Base-by-base conservation (phyloP, 805 yeast genomes). In the Metschnikowia arizonensis region DNA sequence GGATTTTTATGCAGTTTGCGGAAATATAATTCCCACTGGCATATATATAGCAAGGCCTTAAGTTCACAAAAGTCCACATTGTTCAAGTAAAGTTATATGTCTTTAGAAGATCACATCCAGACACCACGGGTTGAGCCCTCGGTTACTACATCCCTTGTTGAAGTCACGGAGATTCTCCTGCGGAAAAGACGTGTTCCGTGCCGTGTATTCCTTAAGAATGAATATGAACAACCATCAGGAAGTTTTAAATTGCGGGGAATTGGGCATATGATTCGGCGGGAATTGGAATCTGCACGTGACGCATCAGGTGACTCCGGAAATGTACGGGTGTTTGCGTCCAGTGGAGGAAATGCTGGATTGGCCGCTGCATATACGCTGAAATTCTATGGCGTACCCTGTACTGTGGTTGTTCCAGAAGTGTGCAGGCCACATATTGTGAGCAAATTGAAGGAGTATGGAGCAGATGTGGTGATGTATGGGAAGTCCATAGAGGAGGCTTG, bases 381-480 rank as follows among this genome's bases (percentile, higher is more conserved):
- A 40, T 62, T 44, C 57, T 67, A 58, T 53, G 61, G 46, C 46
- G 73, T 59, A 1, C 53, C 57, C n/a, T 78, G 83, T 53, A 79
- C 84, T 0, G 86, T 83, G 2, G 85, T 79, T 0, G 77, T 83
- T 1, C 88, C 88, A 1, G 59, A 55, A 0, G 59, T 68, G 3
- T 72, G 86, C 9, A 73, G 74, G 44, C 55, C 54, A 2, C 64
- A 68, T 23, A 78, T 82, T 63, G 60, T 68, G 5, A 65, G 66
- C 9, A 72, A 74, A 49, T 71, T 83, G 33, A 59, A 61, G 37
- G 60, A 56, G 8, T 66, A 70, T 23, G 82, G 82, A 8, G 83
- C 88, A 1, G 57, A 65, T 2, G 79, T 79, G 4, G 56, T 77
- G 11, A 59, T 76, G 17, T 59, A 64, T 24, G 82, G 82, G 14